phyloP scores from a whole-genome alignment of 495 filamentous ascomycete species.

The Penicillium roqueforti region DNA sequence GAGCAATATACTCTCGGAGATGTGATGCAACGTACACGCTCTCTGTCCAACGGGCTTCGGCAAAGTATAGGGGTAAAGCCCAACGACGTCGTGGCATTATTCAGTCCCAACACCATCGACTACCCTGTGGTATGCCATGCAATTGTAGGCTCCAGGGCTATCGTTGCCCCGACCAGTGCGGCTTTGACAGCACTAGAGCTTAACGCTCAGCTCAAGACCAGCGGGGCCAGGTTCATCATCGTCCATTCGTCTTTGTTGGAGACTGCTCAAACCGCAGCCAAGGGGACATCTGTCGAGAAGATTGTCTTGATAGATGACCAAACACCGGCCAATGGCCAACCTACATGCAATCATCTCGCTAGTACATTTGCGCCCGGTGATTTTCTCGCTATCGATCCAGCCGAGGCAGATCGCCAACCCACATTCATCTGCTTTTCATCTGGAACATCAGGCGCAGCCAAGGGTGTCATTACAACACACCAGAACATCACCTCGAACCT shows the following conservation, averaged over 20 bases:
- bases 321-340: constrained; percentile 10
- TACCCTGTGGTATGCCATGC: constrained; percentile 63
- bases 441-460: constrained; percentile 23
- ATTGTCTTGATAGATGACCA: constrained; percentile 17
- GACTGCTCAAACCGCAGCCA: constrained; percentile 58
- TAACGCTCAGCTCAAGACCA: constrained; percentile 77
- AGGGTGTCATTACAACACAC: constrained; percentile 64
- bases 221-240: constrained; percentile 63
- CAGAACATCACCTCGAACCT: constrained; percentile 69
- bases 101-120: constrained; percentile 66
- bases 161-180: constrained; percentile 73
- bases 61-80: constrained; percentile 63
- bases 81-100: constrained; percentile 64
- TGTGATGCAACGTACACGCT: constrained; percentile 53
- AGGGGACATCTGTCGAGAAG: constrained; percentile 22
- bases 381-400: constrained; percentile 4
- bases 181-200: constrained; percentile 75
- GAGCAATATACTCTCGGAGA: constrained; percentile 66
- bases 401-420: constrained; percentile 13
- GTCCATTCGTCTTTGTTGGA: constrained; percentile 61
- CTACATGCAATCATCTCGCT: constrained; percentile 21
- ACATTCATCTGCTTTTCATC: constrained; percentile 23
- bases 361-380: constrained; percentile 12
- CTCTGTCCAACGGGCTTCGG: constrained; percentile 71
- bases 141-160: constrained; percentile 70